Conservation (phyloP, 2,329 filamentous ascomycete genomes). For the Eurotiales sp. region DNA sequence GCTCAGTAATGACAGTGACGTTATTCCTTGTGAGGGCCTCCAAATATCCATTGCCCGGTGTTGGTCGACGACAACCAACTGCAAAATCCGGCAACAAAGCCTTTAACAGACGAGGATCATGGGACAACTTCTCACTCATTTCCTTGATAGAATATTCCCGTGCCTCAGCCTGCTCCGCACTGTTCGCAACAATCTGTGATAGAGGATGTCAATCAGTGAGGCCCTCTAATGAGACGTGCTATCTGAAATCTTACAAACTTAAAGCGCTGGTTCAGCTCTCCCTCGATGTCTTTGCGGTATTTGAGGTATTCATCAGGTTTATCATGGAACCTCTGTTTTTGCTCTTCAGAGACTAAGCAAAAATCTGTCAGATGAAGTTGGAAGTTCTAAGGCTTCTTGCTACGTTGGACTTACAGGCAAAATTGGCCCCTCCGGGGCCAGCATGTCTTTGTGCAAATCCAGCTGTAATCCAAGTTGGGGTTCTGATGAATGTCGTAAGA, state of each 20-base stretch:
- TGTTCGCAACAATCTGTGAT: no score
- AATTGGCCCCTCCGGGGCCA: constrained; percentile 21
- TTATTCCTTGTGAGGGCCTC: constrained; percentile 61
- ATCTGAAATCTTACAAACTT: no score
- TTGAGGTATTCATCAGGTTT: constrained; percentile 20
- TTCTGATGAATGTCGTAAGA: constrained; percentile 7
- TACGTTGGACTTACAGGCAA: constrained; percentile 18
- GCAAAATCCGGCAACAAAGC: constrained; percentile 5
- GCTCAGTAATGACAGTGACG: constrained; percentile 53
- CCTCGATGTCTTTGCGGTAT: constrained; percentile 28
- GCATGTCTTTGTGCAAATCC: constrained; percentile 19
- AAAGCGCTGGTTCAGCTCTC: constrained; percentile 24
- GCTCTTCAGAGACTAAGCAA: constrained; percentile 11
- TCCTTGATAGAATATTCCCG: constrained; percentile 15
- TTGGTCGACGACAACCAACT: constrained; percentile 10
- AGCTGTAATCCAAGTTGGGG: constrained; percentile 8
- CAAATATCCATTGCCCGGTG: constrained; percentile 47
- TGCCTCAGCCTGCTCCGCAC: no score
- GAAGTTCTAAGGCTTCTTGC: no score
- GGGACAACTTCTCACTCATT: constrained; percentile 16
- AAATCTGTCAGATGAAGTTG: no score
- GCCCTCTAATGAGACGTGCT: no score
- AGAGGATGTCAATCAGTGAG: constrained; percentile 37
- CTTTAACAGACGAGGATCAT: constrained; percentile 15
- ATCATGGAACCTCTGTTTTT: constrained; percentile 16